Percentiles rank a stretch among this genome's conserved stretches.
These are phyloP conservation scores for Cenococcum geophilum DNA, from an alignment of 495 filamentous ascomycete genomes.

Conservation along the genomic window DNA sequence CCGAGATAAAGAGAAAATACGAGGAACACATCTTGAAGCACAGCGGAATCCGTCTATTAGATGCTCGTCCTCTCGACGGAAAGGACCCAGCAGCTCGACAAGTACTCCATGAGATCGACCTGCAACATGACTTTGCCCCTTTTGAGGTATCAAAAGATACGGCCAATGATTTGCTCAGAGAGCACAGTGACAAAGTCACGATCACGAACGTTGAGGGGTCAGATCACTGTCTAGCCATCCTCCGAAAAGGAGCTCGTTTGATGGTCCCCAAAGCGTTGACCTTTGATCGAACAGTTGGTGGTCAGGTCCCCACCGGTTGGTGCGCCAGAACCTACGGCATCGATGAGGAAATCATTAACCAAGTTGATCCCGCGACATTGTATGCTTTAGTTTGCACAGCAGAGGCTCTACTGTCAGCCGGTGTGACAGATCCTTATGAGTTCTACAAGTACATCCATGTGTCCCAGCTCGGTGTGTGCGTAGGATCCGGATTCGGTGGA, in stretches of 20 bases:
- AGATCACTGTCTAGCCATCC: conserved; percentile 80
- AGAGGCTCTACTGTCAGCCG: conserved; percentile 78
- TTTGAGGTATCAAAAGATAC: conserved; percentile 95
- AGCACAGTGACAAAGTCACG: conserved; percentile 92
- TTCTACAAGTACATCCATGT: conserved; percentile 99
- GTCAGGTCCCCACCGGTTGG: conserved; percentile 93
- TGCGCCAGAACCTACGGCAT: conserved; percentile 88
- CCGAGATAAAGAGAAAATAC: conserved; percentile 89
- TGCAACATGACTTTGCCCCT: conserved; percentile 87
- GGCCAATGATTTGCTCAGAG: conserved; percentile 86
- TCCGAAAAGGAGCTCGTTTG: conserved; percentile 86
- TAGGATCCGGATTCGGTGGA: conserved; percentile 94
- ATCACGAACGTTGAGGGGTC: conserved; percentile 72
- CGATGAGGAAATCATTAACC: conserved; percentile 88
- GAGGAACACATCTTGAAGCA: conserved; percentile 92
- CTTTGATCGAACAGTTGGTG: conserved; percentile 91
- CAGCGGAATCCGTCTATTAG: conserved; percentile 90
- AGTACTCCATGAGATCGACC: conserved; percentile 88
- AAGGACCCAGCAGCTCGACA: conserved; percentile 97
- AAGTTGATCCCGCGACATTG: conserved; percentile 90
- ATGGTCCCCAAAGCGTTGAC: conserved; percentile 89
- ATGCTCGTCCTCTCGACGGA: conserved; percentile 88
- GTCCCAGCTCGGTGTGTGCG: conserved; percentile 91
- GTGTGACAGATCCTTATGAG: conserved; percentile 96
- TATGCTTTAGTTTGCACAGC: conserved; percentile 86